Evolutionary conservation across 768 basidiomycete genomes (phyloP), one percentile per base, ranked within the genome.

Genomic region (Mycena floridula): DNA sequence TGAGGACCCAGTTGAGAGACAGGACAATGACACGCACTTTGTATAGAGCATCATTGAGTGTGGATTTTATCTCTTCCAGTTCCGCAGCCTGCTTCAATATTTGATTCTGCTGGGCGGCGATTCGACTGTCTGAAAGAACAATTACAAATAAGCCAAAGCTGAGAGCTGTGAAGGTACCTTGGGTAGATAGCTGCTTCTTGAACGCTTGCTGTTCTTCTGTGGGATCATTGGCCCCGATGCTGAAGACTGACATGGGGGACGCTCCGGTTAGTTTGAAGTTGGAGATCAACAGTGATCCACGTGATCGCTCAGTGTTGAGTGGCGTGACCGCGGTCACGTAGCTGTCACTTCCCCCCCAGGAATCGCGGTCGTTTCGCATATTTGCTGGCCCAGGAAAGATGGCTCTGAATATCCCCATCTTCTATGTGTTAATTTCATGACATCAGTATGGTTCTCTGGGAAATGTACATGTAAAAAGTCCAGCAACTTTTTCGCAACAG

Each of bases 111-210:
- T 73, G 71, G 23, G 69, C 67, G 25, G 73, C 70, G 54, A 75
- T 71, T 45, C 74, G 70, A 22, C 64, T 59, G 51, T 79, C 76
- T 77, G 49, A 22, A 38, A 43, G 52, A 35, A 35, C 15, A 18
- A 13, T 35, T 15, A 35, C 15, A 35, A 35, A 35, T 35, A 4
- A 18, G 32, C 32, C 13, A 35, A 35, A 9, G 28, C 9, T 15
- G 13, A 30, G 15, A 35, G 18, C 15, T 35, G 32, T 7, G 15
- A 7, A 46, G 56, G 25, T 36, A 73, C 77, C 77, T 70, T 74
- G 73, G 58, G 69, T 73, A 6, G 71, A 59, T 44, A 77, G 47
- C 53, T 71, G 73, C 51, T 75, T 71, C 61, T 63, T 76, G 37
- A 67, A 61, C 15, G 64, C 56, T 45, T 67, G 68, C n/a, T 67